These are phyloP conservation scores for Penicillium coprophilum DNA, from an alignment of 495 filamentous ascomycete genomes.

Conservation along the genomic window DNA sequence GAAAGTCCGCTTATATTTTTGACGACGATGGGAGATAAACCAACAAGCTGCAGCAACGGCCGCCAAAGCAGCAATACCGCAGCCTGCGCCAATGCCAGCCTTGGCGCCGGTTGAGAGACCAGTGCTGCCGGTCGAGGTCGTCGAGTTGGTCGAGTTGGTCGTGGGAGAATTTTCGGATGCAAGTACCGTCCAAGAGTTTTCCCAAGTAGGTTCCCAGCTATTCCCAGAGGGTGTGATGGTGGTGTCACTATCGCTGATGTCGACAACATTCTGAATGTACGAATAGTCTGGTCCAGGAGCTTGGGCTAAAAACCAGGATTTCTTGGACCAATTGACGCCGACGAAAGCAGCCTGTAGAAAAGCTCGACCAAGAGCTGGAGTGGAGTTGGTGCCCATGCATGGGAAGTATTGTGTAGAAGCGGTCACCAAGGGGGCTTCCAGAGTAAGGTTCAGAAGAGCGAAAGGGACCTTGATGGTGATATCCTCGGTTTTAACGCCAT, in stretches of 20 bases:
- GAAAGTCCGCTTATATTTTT: no score
- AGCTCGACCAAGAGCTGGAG: background rate
- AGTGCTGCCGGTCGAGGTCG: background rate
- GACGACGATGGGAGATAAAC: no score
- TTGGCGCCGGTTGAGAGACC: background rate
- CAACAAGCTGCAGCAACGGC: no score
- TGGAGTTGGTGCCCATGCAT: slow-evolving; percentile 34
- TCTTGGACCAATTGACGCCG: background rate
- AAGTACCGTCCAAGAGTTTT: background rate
- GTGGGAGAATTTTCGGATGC: background rate
- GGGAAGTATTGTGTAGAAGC: slow-evolving; percentile 50
- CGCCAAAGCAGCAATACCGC: background rate
- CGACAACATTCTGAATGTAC: background rate
- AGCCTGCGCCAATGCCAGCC: background rate
- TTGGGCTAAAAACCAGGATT: background rate
- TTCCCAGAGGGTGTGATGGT: background rate
- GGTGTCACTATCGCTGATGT: background rate
- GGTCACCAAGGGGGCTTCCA: slow-evolving; percentile 45
- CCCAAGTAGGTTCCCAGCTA: background rate
- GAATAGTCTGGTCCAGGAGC: background rate
- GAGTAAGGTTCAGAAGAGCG: slow-evolving; percentile 51
- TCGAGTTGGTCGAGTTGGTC: background rate
- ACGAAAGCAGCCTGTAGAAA: background rate
- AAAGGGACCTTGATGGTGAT: slow-evolving; percentile 55
- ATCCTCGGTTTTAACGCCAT: slow-evolving; percentile 27